Conservation (phyloP, 169 alveolate species). For the Plasmodium adleri region DNA sequence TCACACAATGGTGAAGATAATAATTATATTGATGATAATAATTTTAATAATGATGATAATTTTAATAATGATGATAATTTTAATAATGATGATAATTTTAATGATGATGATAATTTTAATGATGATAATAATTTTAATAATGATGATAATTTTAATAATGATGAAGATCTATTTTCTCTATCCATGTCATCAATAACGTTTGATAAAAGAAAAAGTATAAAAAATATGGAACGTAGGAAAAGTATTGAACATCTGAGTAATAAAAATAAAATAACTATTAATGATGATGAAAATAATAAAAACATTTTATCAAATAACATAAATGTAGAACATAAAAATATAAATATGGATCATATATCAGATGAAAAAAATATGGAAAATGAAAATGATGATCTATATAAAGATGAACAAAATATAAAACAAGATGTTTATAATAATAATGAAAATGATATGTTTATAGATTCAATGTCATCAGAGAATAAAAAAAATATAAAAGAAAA, state of each 20-base stretch:
- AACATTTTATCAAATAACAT: background rate
- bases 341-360: background rate
- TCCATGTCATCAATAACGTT: conserved; percentile 28
- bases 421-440: background rate
- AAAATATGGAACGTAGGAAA: background rate
- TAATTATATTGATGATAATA: background rate
- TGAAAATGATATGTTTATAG: background rate
- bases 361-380: background rate
- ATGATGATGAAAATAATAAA: background rate
- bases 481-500: background rate
- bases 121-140: background rate
- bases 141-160: background rate
- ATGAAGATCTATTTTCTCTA: conserved; percentile 23
- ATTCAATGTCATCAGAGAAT: background rate
- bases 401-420: background rate
- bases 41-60: background rate
- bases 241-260: background rate
- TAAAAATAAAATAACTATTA: background rate
- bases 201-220: background rate
- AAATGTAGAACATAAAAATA: background rate
- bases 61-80: no score
- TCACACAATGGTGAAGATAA: background rate
- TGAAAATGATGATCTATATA: background rate
- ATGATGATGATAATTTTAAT: no score
- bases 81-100: no score